These are phyloP conservation scores for Platanthera guangdongensis DNA, from an alignment of 106 monocot genomes.

Conservation along the genomic window DNA sequence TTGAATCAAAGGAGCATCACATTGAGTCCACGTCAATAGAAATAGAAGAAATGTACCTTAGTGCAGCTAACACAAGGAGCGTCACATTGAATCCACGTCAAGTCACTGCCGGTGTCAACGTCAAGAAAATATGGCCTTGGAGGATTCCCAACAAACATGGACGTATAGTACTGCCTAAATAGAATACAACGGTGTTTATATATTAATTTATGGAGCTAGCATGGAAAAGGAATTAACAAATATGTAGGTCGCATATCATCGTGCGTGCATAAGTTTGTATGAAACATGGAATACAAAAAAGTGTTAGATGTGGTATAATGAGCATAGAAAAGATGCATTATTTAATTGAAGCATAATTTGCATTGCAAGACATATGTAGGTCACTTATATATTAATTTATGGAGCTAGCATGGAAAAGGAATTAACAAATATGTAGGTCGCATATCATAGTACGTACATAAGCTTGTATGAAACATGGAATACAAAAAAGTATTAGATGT, in stretches of 20 bases:
- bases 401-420: background rate
- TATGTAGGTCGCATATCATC: background rate
- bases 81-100: slow-evolving; percentile 96
- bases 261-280: background rate
- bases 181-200: slow-evolving; percentile 5
- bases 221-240: background rate
- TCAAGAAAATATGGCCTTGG: slow-evolving; percentile 79
- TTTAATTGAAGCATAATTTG: background rate
- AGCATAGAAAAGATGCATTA: background rate
- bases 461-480: background rate
- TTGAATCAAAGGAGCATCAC: too few relatives aligned
- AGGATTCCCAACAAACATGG: slow-evolving; percentile 75
- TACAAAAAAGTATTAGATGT: background rate
- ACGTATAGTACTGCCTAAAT: slow-evolving; percentile 79
- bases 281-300: background rate
- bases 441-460: background rate
- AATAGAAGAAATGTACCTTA: slow-evolving; percentile 37
- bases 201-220: background rate
- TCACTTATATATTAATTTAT: slow-evolving; percentile 4
- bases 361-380: background rate
- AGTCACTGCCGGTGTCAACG: slow-evolving; percentile 87
- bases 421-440: background rate
- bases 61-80: slow-evolving; percentile 87
- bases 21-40: too few relatives aligned
- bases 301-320: background rate